These are phyloP conservation scores for Acanthamoeba quina DNA, from an alignment of 208 protist genomes.

Conservation along the genomic window DNA sequence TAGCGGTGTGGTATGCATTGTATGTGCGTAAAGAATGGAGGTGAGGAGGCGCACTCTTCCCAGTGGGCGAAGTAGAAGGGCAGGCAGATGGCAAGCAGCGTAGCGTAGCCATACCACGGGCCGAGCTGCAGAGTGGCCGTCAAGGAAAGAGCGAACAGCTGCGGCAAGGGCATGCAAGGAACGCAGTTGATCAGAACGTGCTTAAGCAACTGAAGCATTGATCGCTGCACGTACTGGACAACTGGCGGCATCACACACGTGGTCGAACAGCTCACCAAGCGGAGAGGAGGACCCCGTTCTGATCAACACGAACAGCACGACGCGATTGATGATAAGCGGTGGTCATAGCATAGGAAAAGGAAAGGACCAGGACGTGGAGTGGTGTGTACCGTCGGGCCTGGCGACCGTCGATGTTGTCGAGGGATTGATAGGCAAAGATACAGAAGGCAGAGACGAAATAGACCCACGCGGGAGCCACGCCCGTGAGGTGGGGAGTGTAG, in stretches of 20 bases:
- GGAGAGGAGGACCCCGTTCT: conserved; percentile 19
- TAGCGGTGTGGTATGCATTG: neutral
- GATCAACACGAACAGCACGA: neutral
- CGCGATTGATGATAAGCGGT: neutral
- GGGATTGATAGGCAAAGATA: conserved; percentile 47
- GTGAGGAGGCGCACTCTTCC: conserved; percentile 28
- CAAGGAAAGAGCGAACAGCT: conserved; percentile 26
- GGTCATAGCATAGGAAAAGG: neutral
- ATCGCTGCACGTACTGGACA: neutral
- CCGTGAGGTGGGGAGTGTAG: conserved; percentile 23
- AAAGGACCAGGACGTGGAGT: neutral
- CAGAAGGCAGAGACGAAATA: conserved; percentile 33
- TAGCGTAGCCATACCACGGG: conserved; percentile 41
- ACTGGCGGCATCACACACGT: conserved; percentile 35
- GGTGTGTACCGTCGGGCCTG: conserved; percentile 26
- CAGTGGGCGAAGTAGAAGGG: conserved; percentile 51
- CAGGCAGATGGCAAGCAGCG: conserved; percentile 7
- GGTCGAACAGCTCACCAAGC: conserved; percentile 54
- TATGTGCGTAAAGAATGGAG: no score
- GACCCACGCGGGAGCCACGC: conserved; percentile 20
- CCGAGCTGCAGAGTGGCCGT: conserved; percentile 25
- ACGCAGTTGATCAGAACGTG: neutral
- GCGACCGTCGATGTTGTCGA: conserved; percentile 51
- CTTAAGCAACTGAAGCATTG: neutral
- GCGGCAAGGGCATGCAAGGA: neutral